Evolutionary conservation across 345 rosid genomes (phyloP), one percentile per base, ranked within the genome.

Genomic region (Boechera stricta): DNA sequence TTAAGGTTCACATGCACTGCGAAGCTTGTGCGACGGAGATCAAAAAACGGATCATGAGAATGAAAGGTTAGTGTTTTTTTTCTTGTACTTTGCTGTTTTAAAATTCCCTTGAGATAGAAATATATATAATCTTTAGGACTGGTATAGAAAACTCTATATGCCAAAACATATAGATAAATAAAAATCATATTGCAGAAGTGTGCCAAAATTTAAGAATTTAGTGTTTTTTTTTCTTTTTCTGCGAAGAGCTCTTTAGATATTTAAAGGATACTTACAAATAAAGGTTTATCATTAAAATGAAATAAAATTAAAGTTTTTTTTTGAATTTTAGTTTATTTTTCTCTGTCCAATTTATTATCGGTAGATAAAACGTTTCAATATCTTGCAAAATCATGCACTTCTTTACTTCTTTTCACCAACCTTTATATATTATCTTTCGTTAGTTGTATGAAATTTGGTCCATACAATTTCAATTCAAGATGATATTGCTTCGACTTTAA

Each of bases 1-100:
- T 95, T 3, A 85, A 75, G 74, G 96, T 91, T 44, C 85, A 85
- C 83, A 95, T 95, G 99, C 98, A 95, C 64, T 95, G 99, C 53
- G 99, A 95, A 57, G 98, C 93, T 51, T 95, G 99, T 79, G 89
- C 98, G 11, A 86, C 83, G 73, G 92, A 65, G 77, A 90, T 91
- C 81, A 87, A 91, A 88, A 95, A 92, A 86, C 90, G 96, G 75
- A 93, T 95, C 78, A 86, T 62, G 73, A 83, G 86, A 77, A 92
- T 95, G 96, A 86, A 93, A 88, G 99, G 99, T 85, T 47, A 10
- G 77, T 44, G 16, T 44, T 51, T 63, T 16, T 36, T 44, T 42
- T 63, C n/a, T 67, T 36, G 18, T 28, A 35, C 7, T 18, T 21
- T 35, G 38, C 8, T 35, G 38, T 35, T 41, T 39, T 10, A 10